Evolutionary conservation across 2,329 filamentous ascomycete species (phyloP), one percentile per base, ranked within the genome.

Genomic region (Beauveria australis): DNA sequence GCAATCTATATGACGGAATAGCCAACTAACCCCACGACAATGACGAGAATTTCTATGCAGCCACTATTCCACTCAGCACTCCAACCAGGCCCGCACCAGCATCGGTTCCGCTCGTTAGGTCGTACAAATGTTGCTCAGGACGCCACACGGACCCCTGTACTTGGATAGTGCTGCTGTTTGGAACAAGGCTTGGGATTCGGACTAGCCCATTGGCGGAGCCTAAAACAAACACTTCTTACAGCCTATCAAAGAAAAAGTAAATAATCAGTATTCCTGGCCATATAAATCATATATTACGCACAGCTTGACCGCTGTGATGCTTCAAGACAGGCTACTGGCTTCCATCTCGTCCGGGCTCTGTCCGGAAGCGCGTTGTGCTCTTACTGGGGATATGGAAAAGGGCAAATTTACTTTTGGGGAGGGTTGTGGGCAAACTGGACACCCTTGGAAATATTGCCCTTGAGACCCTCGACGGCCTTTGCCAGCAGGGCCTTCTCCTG

Each of bases 391-490:
- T 43, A 33, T 24, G 46, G 5, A 37, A 48, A 49, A 61, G 68
- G 69, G 68, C 62, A 64, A 70, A 70, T 75, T 90, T 86, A 92
- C 89, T 92, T 92, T 85, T 91, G 86, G 73, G 91, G 89, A 74
- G 90, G 86, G 83, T 88, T 92, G 81, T 89, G 83, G 76, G 88
- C 88, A 74, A 97, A 99, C 73, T 87, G 85, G 73, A 97, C 81
- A 73, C 94, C 94, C 86, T 97, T 97, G 72, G 85, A 79, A 74
- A 99, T 96, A 81, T 97, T 97, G 79, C 85, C 88, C 82, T 92
- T 89, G 65, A 97, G 85, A 67, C 89, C 93, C 68, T 84, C 80
- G 73, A 89, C 82, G 74, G 83, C 85, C 71, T 85, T 87, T 70
- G 89, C 81, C 69, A 97, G 83, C 66, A 97, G 86, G 71, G 83